Conservation (phyloP, 345 rosid genomes). For the Gossypium longicalyx region DNA sequence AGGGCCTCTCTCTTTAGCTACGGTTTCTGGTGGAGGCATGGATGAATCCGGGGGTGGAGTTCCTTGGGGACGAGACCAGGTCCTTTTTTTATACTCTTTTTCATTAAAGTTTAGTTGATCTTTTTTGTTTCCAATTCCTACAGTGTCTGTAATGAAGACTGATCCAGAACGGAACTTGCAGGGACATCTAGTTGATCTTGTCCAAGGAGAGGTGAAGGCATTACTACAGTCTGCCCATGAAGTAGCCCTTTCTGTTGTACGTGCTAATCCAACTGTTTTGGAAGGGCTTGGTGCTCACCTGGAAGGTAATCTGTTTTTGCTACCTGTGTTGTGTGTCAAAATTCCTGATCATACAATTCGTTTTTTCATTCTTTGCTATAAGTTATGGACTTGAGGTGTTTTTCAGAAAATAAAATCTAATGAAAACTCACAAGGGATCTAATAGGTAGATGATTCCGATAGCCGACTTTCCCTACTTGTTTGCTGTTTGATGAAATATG, state of each 20-base stretch:
- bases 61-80: constrained; percentile 94
- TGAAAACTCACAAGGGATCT: not conserved
- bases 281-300: constrained; percentile 93
- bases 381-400: not conserved
- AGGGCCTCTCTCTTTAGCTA: constrained; percentile 82
- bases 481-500: too few relatives aligned
- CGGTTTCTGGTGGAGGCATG: constrained; percentile 83
- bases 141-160: constrained; percentile 5
- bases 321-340: not conserved
- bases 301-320: constrained; percentile 53
- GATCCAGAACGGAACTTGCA: constrained; percentile 26
- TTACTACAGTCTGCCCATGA: constrained; percentile 75
- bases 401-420: not conserved
- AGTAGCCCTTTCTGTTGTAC: constrained; percentile 69
- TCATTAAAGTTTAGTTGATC: not conserved
- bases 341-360: not conserved
- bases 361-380: not conserved
- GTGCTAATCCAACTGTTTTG: constrained; percentile 78
- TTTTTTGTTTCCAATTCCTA: not conserved
- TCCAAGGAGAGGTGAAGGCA: constrained; percentile 75
- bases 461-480: too few relatives aligned
- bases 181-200: constrained; percentile 91
- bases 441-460: not conserved
- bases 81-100: constrained; percentile 17
- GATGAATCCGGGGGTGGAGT: constrained; percentile 63